phyloP scores from a whole-genome alignment of 768 basidiomycete genomes.

The Pleurotus cornucopiae region DNA sequence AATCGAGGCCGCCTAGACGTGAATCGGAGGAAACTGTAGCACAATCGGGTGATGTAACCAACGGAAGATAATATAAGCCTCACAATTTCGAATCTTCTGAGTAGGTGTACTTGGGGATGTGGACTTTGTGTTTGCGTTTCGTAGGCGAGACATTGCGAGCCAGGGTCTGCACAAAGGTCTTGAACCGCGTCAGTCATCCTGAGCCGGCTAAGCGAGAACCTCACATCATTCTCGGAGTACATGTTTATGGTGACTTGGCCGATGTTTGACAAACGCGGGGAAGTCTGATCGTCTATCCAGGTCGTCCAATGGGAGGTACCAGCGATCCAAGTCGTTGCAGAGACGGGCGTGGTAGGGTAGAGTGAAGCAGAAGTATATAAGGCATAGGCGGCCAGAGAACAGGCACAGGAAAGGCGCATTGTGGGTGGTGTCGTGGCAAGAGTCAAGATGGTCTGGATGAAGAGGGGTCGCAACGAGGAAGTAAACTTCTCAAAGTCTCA shows the following conservation, averaged over 20 bases:
- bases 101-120: conserved; percentile 26
- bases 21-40: conserved; percentile 30
- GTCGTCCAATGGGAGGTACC: conserved; percentile 19
- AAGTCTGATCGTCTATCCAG: conserved; percentile 46
- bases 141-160: conserved; percentile 37
- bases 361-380: not conserved
- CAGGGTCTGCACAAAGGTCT: conserved; percentile 23
- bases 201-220: conserved; percentile 10
- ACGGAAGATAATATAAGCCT: conserved; percentile 8
- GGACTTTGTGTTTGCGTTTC: conserved; percentile 21
- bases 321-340: not conserved
- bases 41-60: not conserved
- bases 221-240: conserved; percentile 38
- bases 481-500: too few species aligned
- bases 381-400: not conserved
- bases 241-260: conserved; percentile 42
- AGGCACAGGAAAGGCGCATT: not conserved
- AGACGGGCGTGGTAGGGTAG: not conserved
- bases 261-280: conserved; percentile 38
- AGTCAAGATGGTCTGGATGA: too few species aligned
- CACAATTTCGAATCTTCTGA: conserved; percentile 25
- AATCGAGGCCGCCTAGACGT: conserved; percentile 21
- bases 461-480: too few species aligned
- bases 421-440: too few species aligned
- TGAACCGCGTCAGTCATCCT: not conserved